Conservation (phyloP, 139 green algal genomes). For the Desmodesmus armatus region DNA sequence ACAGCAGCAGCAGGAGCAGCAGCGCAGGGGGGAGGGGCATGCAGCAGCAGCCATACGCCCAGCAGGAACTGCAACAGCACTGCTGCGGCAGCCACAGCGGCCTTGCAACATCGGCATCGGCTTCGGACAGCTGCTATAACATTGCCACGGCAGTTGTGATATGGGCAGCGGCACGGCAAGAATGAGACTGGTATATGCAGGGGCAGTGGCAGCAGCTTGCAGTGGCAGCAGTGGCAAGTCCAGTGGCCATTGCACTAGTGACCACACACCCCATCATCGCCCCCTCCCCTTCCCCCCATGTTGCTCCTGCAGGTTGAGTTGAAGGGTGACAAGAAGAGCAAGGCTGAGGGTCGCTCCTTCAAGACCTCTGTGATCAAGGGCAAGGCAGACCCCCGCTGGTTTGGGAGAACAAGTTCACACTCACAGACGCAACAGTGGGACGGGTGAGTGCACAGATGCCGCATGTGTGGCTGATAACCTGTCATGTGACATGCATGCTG, state of each 20-base stretch:
- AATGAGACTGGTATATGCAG: background rate
- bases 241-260: background rate
- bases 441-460: background rate
- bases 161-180: too few relatives aligned
- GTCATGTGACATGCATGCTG: background rate
- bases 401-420: slow-evolving; percentile 47
- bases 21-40: background rate
- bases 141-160: too few relatives aligned
- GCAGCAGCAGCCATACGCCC: background rate
- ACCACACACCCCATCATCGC: background rate
- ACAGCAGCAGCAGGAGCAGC: background rate
- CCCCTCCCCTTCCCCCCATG: background rate
- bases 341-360: slow-evolving; percentile 9
- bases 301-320: background rate
- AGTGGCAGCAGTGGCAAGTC: background rate
- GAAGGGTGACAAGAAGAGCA: slow-evolving; percentile 20
- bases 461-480: background rate
- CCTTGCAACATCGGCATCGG: too few relatives aligned
- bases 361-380: slow-evolving; percentile 20
- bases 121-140: too few relatives aligned
- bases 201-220: background rate
- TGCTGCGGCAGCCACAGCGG: too few relatives aligned
- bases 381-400: slow-evolving; percentile 25
- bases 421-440: slow-evolving; percentile 31
- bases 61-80: background rate